A percentile compares a stretch with the other conserved stretches of the same genome.
Evolutionary conservation across 495 filamentous ascomycete species (phyloP).

Genomic region (Penicillium silybi): DNA sequence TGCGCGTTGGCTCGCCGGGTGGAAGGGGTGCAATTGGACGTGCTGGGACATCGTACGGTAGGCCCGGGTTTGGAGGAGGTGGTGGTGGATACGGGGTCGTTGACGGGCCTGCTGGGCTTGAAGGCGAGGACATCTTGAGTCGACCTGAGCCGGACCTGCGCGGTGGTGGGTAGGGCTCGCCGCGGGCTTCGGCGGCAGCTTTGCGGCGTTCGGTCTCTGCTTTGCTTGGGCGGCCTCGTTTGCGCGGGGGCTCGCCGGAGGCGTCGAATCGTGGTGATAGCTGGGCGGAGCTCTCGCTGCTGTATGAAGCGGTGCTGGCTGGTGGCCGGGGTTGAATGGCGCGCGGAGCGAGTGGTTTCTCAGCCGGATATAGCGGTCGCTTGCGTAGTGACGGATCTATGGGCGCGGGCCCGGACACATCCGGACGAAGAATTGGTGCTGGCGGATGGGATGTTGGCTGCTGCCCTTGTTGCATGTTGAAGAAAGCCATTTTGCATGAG

Average conservation of each 20-base stretch:
- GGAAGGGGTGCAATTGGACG: slow-evolving; percentile 6
- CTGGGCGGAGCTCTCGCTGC: slow-evolving; percentile 39
- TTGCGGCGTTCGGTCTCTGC: slow-evolving; percentile 51
- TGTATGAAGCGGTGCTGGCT: slow-evolving; percentile 33
- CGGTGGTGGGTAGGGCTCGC: slow-evolving; percentile 47
- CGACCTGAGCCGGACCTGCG: slow-evolving; percentile 28
- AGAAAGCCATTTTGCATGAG: slow-evolving; percentile 39
- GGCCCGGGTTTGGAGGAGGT: not conserved
- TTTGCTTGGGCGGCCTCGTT: slow-evolving; percentile 59
- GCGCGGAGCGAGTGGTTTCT: slow-evolving; percentile 35
- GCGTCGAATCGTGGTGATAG: slow-evolving; percentile 33
- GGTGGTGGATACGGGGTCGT: not conserved
- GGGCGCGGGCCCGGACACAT: slow-evolving; percentile 19
- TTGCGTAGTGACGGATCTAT: slow-evolving; percentile 31
- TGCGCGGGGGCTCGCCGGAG: slow-evolving; percentile 44
- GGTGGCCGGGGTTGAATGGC: slow-evolving; percentile 42
- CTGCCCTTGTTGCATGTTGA: slow-evolving; percentile 27
- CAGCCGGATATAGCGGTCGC: slow-evolving; percentile 30
- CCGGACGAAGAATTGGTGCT: slow-evolving; percentile 15
- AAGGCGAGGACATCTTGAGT: slow-evolving; percentile 31
- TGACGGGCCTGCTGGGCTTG: slow-evolving; percentile 23
- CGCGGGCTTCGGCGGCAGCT: slow-evolving; percentile 48
- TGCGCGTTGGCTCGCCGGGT: slow-evolving; percentile 18
- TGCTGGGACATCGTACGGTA: slow-evolving; percentile 10
- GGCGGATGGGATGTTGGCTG: not conserved